Base-by-base conservation (phyloP, 768 basidiomycete species). In the Kwoniella dendrophila region DNA sequence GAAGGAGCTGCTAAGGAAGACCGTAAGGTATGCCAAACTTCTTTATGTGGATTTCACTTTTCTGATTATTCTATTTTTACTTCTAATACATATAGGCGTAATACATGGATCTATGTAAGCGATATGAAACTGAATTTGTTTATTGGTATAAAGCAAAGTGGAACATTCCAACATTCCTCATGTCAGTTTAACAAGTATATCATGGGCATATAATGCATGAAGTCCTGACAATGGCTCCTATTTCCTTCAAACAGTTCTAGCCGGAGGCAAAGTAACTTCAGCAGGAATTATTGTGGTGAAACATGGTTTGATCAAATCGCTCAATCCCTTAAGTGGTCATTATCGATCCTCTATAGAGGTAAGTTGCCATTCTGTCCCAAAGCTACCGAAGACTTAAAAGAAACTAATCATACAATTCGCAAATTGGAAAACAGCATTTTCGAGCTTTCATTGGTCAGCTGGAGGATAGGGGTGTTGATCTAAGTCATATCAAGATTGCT, bases 51-150 rank as follows among this genome's bases (percentile, higher is more conserved):
- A 18, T n/a, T 24, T 20, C 30, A 11, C 47, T 49, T 49, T 26
- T 45, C 44, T 16, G 24, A 45, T 45, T 8, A 36, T 36, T 36
- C 51, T 57, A 38, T 34, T 32, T 40, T 18, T 27, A 32, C 11
- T 24, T 27, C 24, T 11, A n/a, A n/a, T 38, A 7, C 12, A 44
- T 20, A 1, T 30, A 69, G 80, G 62, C 79, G 81, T 34, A 85
- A 87, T 73, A 86, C 86, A 2, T 88, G 87, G 87, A 87, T 89
- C 33, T 88, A 87, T 73, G 85, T 86, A 8, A 81, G 85, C 52
- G 86, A 86, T 68, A 66, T 83, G 75, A 49, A 73, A 52, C 34
- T 84, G 75, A 86, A 87, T 65, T 79, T 88, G 14, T 89, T 85
- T 73, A 80, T 89, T 48, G 87, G 86, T 0, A 86, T 89, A 67